Conservation (phyloP, 1,284 basidiomycete species). For the Trametes pubescens region DNA sequence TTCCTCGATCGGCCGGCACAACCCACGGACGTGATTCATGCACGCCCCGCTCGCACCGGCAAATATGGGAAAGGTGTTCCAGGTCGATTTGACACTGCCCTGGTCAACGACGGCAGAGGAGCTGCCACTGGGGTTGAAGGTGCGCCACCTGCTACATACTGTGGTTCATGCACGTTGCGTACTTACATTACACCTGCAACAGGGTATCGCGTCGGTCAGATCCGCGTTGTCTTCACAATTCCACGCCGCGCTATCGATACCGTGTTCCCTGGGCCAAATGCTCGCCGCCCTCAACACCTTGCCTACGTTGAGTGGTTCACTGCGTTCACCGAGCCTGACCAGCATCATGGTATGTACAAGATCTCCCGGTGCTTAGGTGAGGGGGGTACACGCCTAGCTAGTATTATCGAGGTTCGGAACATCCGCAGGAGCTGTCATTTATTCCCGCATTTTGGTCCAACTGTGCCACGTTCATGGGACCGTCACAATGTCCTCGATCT, state of each 20-base stretch:
- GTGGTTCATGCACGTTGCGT: no score
- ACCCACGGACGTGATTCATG: slow-evolving; percentile 21
- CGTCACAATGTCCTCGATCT: slow-evolving; percentile 45
- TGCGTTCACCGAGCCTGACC: slow-evolving; percentile 24
- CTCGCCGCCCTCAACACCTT: slow-evolving; percentile 30
- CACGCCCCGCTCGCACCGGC: slow-evolving; percentile 9
- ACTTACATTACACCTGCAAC: no score
- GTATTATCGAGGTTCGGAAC: slow-evolving; percentile 36
- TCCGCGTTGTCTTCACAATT: slow-evolving; percentile 29
- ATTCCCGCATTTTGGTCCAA: slow-evolving; percentile 30
- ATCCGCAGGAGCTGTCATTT: slow-evolving; percentile 44
- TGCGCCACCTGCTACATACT: slow-evolving; percentile 4
- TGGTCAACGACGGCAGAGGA: slow-evolving; percentile 23
- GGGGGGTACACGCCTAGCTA: slow-evolving; percentile 30
- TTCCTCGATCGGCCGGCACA: background rate
- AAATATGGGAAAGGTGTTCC: slow-evolving; percentile 14
- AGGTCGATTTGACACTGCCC: slow-evolving; percentile 31
- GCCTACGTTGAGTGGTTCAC: slow-evolving; percentile 47
- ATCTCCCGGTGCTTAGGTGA: slow-evolving; percentile 25
- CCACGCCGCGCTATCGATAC: background rate
- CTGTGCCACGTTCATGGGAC: slow-evolving; percentile 28
- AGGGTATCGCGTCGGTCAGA: slow-evolving; percentile 31
- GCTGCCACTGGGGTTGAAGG: background rate
- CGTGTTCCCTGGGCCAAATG: slow-evolving; percentile 27
- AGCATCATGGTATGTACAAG: slow-evolving; percentile 27